A percentile compares a stretch with the other conserved stretches of the same genome.
phyloP scores from a whole-genome alignment of 164 flowering plant genomes.

The Magnolia changhungtana region DNA sequence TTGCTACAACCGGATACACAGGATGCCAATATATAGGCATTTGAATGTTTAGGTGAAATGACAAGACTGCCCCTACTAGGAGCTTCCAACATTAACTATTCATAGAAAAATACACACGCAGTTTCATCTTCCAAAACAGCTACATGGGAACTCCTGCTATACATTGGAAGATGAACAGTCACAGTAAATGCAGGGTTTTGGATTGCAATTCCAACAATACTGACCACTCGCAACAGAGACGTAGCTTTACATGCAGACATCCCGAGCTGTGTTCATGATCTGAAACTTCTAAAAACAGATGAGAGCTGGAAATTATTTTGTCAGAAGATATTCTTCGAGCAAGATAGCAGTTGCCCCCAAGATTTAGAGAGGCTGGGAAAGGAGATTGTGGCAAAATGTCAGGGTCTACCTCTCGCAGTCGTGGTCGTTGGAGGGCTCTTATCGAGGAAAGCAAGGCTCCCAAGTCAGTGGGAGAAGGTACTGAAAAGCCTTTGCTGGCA shows the following conservation, averaged over 20 bases:
- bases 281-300: neutral
- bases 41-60: no score
- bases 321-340: neutral
- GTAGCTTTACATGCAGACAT: neutral
- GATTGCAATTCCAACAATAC: no score
- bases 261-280: neutral
- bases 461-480: neutral
- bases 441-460: neutral
- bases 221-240: constrained; percentile 5
- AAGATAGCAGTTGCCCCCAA: neutral
- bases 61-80: no score
- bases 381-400: constrained; percentile 1
- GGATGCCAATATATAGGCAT: no score
- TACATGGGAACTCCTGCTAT: no score
- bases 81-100: no score
- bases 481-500: no score
- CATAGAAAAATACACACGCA: no score
- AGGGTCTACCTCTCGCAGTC: constrained; percentile 4
- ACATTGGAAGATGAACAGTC: no score
- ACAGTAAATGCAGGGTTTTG: no score
- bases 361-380: neutral
- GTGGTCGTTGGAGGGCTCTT: constrained; percentile 6
- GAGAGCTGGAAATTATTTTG: constrained; percentile 3
- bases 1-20: no score
- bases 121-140: no score